phyloP scores from a whole-genome alignment of 768 basidiomycete genomes.

The Phylloporus rhodoxanthus region DNA sequence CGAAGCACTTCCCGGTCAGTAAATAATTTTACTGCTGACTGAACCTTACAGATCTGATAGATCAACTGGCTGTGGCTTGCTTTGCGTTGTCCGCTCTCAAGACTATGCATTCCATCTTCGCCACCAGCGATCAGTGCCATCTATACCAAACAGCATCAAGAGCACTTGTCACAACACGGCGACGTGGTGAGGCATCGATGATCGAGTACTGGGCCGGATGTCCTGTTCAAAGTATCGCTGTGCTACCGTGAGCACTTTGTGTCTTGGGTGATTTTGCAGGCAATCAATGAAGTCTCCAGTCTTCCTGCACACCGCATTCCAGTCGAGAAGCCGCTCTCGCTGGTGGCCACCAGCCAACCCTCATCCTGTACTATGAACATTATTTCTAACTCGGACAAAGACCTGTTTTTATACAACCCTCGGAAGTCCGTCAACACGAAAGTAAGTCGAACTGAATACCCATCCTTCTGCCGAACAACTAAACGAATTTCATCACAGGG shows the following conservation, averaged over 20 bases:
- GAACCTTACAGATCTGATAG: conserved; percentile 35
- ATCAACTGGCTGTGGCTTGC: conserved; percentile 78
- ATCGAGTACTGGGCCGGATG: conserved; percentile 86
- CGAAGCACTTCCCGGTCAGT: conserved; percentile 82
- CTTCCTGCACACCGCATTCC: conserved; percentile 66
- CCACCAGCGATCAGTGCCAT: conserved; percentile 73
- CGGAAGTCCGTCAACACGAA: conserved; percentile 53
- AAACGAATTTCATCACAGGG: conserved; percentile 31
- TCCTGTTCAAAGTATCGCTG: conserved; percentile 71
- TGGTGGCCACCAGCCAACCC: conserved; percentile 39
- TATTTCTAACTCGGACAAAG: conserved; percentile 52
- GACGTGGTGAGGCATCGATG: conserved; percentile 66
- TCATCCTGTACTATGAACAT: conserved; percentile 39
- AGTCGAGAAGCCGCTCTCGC: conserved; percentile 62
- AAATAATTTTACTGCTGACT: background rate
- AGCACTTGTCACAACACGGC: conserved; percentile 67
- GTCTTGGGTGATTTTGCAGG: conserved; percentile 1
- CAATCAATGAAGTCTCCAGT: conserved; percentile 36
- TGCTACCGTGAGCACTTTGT: conserved; percentile 58
- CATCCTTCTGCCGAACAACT: conserved; percentile 1
- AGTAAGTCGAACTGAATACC: conserved; percentile 34
- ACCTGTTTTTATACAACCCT: conserved; percentile 93
- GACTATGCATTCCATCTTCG: conserved; percentile 60
- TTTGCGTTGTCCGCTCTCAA: conserved; percentile 87
- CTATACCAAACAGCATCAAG: conserved; percentile 64